These are phyloP conservation scores for Aspergillus hiratsukae DNA, from an alignment of 2,329 filamentous ascomycete genomes.

Conservation along the genomic window DNA sequence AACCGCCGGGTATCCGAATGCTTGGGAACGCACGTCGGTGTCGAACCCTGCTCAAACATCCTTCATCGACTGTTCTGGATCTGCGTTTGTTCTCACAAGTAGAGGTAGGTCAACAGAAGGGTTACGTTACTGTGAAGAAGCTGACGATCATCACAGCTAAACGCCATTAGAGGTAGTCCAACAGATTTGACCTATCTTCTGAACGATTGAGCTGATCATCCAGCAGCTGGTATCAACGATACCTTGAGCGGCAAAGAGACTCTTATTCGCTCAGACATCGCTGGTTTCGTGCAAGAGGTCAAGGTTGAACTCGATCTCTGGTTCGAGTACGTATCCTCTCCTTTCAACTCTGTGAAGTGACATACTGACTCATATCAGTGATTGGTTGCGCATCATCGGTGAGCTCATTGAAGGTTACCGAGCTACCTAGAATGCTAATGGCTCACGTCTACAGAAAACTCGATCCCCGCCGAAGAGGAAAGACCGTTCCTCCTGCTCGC, in stretches of 20 bases:
- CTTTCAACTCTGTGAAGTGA: neutral
- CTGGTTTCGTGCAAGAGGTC: conserved; percentile 41
- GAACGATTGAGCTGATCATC: neutral
- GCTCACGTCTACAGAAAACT: conserved; percentile 19
- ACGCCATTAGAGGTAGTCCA: conserved; percentile 35
- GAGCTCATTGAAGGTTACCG: neutral
- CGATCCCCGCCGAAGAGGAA: conserved; percentile 25
- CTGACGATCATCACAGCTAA: conserved; percentile 29
- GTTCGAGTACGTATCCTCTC: conserved; percentile 36
- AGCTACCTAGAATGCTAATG: neutral
- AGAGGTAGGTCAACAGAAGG: conserved; percentile 27
- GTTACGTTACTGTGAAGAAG: neutral
- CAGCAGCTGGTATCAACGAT: conserved; percentile 35
- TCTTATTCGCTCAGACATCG: conserved; percentile 33
- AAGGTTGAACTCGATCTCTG: conserved; percentile 48
- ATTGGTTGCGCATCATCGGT: conserved; percentile 37
- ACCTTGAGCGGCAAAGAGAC: conserved; percentile 23
- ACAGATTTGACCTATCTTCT: neutral
- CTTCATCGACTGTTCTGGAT: conserved; percentile 45
- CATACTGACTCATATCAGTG: conserved; percentile 18
- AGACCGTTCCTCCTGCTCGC: conserved; percentile 42
- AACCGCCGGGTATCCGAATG: conserved; percentile 38
- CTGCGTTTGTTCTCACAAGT: conserved; percentile 51
- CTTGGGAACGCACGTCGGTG: conserved; percentile 40
- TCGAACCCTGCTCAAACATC: conserved; percentile 42